These are phyloP conservation scores for Solanum chaucha DNA, from an alignment of 257 asterid species.

Conservation along the genomic window DNA sequence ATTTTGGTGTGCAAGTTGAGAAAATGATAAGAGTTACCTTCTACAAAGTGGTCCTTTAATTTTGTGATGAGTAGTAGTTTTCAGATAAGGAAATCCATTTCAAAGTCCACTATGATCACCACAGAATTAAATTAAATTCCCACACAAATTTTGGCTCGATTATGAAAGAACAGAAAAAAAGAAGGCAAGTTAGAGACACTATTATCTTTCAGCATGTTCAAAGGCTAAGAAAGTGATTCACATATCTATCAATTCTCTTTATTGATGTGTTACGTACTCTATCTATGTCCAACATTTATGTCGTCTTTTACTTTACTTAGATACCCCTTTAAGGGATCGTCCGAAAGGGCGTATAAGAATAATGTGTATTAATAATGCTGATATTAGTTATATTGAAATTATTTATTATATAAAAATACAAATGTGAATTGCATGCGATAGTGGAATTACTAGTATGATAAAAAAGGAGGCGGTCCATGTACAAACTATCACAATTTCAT, in stretches of 20 bases:
- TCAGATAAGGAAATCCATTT: background rate
- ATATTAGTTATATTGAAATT: too few relatives aligned
- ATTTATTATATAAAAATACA: too few relatives aligned
- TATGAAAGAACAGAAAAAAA: background rate
- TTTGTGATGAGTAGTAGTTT: background rate
- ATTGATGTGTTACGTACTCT: background rate
- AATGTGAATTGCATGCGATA: background rate
- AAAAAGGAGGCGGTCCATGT: background rate
- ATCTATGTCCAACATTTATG: background rate
- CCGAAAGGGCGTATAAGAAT: too few relatives aligned
- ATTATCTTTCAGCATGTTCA: constrained; percentile 43
- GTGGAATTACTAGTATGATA: background rate
- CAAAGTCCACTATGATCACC: background rate
- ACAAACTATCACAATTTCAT: constrained; percentile 3
- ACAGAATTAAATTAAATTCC: background rate
- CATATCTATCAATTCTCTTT: background rate
- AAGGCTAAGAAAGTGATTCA: constrained; percentile 31
- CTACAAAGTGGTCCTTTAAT: background rate
- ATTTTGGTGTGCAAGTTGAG: background rate
- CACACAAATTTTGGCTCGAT: background rate
- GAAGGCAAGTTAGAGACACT: background rate
- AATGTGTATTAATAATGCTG: too few relatives aligned
- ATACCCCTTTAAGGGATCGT: background rate
- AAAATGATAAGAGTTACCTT: background rate
- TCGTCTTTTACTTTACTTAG: background rate